These are phyloP conservation scores for Angomonas deanei DNA, from an alignment of 208 protist genomes.

Conservation along the genomic window DNA sequence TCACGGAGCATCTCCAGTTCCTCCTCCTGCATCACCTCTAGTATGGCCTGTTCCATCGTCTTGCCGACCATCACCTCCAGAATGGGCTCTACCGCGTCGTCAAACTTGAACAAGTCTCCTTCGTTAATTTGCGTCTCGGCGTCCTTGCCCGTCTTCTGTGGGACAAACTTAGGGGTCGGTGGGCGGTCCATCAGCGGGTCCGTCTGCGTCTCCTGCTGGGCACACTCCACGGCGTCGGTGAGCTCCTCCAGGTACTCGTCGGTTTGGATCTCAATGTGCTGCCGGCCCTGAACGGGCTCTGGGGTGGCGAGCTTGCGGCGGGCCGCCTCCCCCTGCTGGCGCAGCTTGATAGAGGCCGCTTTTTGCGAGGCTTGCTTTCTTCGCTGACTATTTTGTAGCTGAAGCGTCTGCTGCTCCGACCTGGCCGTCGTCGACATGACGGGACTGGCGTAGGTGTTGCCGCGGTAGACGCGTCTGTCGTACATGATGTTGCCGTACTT, in stretches of 20 bases:
- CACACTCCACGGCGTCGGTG: constrained; percentile 75
- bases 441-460: constrained; percentile 92
- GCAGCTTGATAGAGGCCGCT: constrained; percentile 51
- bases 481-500: constrained; percentile 94
- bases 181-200: constrained; percentile 95
- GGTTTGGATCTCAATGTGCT: constrained; percentile 94
- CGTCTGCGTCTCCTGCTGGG: constrained; percentile 92
- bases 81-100: constrained; percentile 95
- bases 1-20: constrained; percentile 91
- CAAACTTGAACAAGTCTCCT: constrained; percentile 97
- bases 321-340: constrained; percentile 51
- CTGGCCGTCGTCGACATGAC: constrained; percentile 75
- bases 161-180: constrained; percentile 91
- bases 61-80: constrained; percentile 96
- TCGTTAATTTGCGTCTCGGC: constrained; percentile 95
- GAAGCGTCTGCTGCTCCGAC: constrained; percentile 58
- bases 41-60: constrained; percentile 96
- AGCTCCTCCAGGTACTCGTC: constrained; percentile 96
- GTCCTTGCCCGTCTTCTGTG: constrained; percentile 92
- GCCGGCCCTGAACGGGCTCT: constrained; percentile 84
- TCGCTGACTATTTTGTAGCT: constrained; percentile 53
- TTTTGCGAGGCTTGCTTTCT: constrained; percentile 61
- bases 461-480: constrained; percentile 92
- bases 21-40: constrained; percentile 98
- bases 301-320: constrained; percentile 65